phyloP scores from a whole-genome alignment of 1,284 basidiomycete genomes.

The Pulchroboletus neoregius region DNA sequence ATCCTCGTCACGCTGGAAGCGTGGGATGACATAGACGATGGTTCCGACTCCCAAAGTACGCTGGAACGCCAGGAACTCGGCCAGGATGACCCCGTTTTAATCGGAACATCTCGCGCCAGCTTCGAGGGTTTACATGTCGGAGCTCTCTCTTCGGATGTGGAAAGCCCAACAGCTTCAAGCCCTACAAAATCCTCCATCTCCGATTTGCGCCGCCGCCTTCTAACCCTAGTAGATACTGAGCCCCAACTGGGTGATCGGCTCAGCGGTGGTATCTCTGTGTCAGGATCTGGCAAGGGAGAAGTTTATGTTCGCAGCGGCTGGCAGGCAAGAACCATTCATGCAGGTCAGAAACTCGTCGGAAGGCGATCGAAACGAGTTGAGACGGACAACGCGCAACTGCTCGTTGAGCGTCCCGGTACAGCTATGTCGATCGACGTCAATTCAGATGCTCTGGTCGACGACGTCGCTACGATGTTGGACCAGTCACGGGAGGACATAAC shows the following conservation, averaged over 20 bases:
- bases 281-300: conserved; percentile 66
- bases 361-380: conserved; percentile 24
- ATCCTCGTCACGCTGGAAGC: conserved; percentile 67
- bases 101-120: conserved; percentile 15
- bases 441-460: conserved; percentile 54
- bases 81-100: conserved; percentile 23
- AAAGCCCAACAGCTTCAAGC: conserved; percentile 26
- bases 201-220: conserved; percentile 53
- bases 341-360: conserved; percentile 35
- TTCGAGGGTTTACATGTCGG: conserved; percentile 11
- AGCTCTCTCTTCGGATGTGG: conserved; percentile 14
- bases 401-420: conserved; percentile 25
- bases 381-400: conserved; percentile 10
- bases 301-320: conserved; percentile 76
- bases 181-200: conserved; percentile 37
- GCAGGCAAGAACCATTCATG: conserved; percentile 63
- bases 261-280: conserved; percentile 65
- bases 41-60: conserved; percentile 38
- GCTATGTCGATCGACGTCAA: conserved; percentile 25
- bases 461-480: conserved; percentile 56
- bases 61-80: conserved; percentile 32
- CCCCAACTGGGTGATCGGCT: conserved; percentile 62
- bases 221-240: conserved; percentile 59
- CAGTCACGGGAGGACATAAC: conserved; percentile 59
- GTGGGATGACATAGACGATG: conserved; percentile 61